Base-by-base conservation (phyloP, 176 grass and related monocot species). In the Otatea glauca region DNA sequence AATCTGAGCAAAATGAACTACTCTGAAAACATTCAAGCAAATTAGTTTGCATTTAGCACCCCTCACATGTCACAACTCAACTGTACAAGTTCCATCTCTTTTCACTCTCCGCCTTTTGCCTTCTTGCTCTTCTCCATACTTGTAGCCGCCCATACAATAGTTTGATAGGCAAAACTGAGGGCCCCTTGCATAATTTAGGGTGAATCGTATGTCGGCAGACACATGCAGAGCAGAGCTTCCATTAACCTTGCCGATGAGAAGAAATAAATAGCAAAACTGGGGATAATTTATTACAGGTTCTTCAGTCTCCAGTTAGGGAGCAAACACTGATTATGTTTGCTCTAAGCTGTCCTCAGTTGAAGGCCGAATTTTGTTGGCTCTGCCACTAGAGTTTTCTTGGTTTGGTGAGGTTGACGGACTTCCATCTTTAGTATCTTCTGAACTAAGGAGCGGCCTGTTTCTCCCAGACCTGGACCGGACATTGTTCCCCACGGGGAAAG, bases 401-500 rank as follows among this genome's bases (percentile, higher is more conserved):
- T 83, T 88, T 39, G 84, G 77, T 20, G 68, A 88, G 45, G 63
- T 83, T 4, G 86, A 79, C 15, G 71, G 74, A 32, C 56, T 87
- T 44, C 14, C 84, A 3, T 65, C 90, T 54, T 76, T 83, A 60
- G 53, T 73, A 2, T 90, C 90, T 35, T 92, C 93, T 42, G 84
- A 51, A 60, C 24, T 54, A 60, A 64, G 61, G 45, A 77, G 51
- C 0, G 75, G 63, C 83, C 90, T 89, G 70, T 84, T 86, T 83
- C 90, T 88, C 35, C 82, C 85, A 12, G 89, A 79, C 54, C 93
- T 87, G 25, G 79, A 86, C 14, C 85, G 70, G 70, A 90, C 48
- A 64, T 92, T 86, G 73, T 65, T 82, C 24, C 93, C 93, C 3
- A 94, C 70, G 63, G 93, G 93, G 79, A 94, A 94, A 50, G 93